These are phyloP conservation scores for Mercurialis annua DNA, from an alignment of 345 rosid species.

Conservation along the genomic window DNA sequence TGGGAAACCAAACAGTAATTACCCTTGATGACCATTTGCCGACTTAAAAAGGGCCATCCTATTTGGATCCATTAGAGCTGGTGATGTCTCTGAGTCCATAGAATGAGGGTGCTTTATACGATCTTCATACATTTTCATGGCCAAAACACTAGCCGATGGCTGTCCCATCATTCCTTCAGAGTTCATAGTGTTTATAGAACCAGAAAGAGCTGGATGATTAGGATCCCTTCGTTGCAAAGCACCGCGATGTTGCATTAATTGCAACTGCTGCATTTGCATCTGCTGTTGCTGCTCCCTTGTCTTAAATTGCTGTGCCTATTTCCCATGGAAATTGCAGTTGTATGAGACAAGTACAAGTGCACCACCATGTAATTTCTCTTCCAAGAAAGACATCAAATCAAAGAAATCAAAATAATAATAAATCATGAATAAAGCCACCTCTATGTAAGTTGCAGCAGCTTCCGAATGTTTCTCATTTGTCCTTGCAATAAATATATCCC, in stretches of 20 bases:
- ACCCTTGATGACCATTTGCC: conserved; percentile 51
- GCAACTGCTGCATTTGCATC: conserved; percentile 61
- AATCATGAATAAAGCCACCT: conserved; percentile 35
- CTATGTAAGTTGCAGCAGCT: conserved; percentile 61
- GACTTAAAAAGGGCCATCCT: conserved; percentile 49
- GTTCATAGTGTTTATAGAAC: conserved; percentile 41
- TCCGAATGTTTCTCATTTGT: conserved; percentile 69
- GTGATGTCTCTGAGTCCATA: conserved; percentile 50
- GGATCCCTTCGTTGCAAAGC: conserved; percentile 56
- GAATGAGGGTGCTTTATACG: conserved; percentile 51
- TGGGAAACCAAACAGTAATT: background rate
- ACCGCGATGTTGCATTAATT: conserved; percentile 52
- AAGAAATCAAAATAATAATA: background rate
- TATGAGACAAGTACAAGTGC: background rate
- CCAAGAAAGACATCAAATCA: background rate
- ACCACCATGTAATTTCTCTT: background rate
- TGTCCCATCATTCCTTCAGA: conserved; percentile 59
- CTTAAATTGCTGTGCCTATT: conserved; percentile 52
- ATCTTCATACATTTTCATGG: conserved; percentile 63
- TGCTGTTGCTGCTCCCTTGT: conserved; percentile 57
- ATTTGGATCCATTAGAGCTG: conserved; percentile 48
- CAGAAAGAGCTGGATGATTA: conserved; percentile 41
- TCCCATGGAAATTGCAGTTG: conserved; percentile 6
- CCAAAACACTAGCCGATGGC: conserved; percentile 51
- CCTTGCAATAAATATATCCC: conserved; percentile 77